Conservation (phyloP, 225 moss, liverwort and hornwort species). For the Sphagnum contortum region DNA sequence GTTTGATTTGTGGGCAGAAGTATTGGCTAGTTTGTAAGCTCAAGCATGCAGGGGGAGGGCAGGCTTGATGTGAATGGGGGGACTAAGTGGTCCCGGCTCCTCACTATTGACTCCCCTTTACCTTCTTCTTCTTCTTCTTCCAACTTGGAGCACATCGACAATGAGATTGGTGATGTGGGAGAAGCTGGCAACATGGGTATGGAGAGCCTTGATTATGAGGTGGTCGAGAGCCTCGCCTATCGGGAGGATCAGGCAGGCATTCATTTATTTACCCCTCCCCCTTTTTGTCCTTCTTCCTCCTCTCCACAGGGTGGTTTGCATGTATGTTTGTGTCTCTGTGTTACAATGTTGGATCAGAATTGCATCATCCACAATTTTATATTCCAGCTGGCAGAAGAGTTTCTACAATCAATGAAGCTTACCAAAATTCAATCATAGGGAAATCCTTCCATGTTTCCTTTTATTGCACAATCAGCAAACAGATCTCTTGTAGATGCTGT, state of each 20-base stretch:
- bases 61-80: conserved; percentile 64
- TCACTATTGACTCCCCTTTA: conserved; percentile 55
- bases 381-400: too few species aligned
- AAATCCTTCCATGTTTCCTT: too few species aligned
- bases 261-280: not conserved
- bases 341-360: too few species aligned
- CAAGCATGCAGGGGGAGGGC: conserved; percentile 59
- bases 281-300: not conserved
- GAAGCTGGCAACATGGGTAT: conserved; percentile 47
- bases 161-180: conserved; percentile 14
- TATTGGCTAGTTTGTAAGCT: not conserved
- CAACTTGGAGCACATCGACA: conserved; percentile 12
- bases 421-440: too few species aligned
- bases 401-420: too few species aligned
- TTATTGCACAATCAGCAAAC: too few species aligned
- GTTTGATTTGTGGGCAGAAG: too few species aligned
- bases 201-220: conserved; percentile 94
- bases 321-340: too few species aligned
- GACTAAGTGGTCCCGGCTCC: conserved; percentile 88
- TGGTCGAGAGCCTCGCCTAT: conserved; percentile 84
- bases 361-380: too few species aligned
- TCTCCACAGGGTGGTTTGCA: too few species aligned
- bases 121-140: conserved; percentile 23
- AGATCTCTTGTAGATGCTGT: too few species aligned
- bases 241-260: conserved; percentile 84